These are phyloP conservation scores for Herpetospermum pedunculosum DNA, from an alignment of 306 rosid genomes.

Conservation along the genomic window DNA sequence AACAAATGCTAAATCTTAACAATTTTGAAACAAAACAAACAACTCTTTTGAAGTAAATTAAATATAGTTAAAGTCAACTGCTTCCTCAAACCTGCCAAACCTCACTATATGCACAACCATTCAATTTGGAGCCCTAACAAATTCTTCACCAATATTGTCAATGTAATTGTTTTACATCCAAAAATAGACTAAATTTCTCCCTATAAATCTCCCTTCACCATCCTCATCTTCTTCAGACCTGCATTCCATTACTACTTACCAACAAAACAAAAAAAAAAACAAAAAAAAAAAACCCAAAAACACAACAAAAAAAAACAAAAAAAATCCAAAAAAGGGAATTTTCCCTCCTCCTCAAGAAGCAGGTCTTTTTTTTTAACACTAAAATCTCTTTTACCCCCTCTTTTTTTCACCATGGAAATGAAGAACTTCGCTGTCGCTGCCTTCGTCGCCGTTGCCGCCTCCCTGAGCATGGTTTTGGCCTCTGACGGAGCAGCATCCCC, in stretches of 20 bases:
- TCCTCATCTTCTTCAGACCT: not conserved
- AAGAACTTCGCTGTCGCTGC: not conserved
- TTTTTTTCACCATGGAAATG: conserved; percentile 6
- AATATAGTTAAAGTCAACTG: not conserved
- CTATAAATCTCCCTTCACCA: not conserved
- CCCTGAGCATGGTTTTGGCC: conserved; percentile 1
- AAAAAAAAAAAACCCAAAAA: not conserved
- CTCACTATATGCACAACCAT: not conserved
- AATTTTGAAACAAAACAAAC: too few species aligned
- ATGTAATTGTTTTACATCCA: not conserved
- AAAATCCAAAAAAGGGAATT: not conserved
- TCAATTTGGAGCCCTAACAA: not conserved
- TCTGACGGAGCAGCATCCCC: not conserved
- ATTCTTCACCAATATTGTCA: not conserved
- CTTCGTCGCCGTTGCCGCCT: not conserved
- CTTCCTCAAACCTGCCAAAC: not conserved
- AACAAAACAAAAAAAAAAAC: not conserved
- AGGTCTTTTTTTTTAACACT: not conserved
- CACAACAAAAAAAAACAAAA: not conserved
- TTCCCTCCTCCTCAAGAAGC: not conserved
- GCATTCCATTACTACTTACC: not conserved
- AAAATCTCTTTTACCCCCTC: not conserved
- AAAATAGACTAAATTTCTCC: not conserved
- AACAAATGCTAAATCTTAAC: too few species aligned
- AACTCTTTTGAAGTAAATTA: not conserved